Evolutionary conservation across 2,329 filamentous ascomycete species (phyloP).

Genomic region (Ceratocystiopsis minuta): DNA sequence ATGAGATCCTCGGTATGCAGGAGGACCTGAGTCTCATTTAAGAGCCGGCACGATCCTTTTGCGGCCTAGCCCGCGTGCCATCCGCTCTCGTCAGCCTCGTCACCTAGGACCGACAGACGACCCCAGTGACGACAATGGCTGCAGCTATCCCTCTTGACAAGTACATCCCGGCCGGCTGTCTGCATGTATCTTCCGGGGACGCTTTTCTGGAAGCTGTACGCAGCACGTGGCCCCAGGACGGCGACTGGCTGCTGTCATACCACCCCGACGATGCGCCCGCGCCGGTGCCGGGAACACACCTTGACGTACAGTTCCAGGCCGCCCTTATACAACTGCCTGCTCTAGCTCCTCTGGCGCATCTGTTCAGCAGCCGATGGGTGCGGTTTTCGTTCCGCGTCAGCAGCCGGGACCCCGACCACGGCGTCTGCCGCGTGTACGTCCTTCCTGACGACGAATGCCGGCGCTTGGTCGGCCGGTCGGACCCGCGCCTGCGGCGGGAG

Average conservation of each 20-base stretch:
- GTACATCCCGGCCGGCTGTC: slow-evolving; percentile 5
- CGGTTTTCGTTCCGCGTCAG: slow-evolving; percentile 21
- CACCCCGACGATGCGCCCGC: background rate
- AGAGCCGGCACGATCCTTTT: too few relatives aligned
- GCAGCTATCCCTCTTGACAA: background rate
- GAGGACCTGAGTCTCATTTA: too few relatives aligned
- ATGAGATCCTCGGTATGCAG: too few relatives aligned
- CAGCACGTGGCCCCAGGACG: too few relatives aligned
- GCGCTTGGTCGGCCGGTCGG: slow-evolving; percentile 29
- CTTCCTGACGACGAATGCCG: slow-evolving; percentile 48
- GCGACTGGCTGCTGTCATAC: background rate
- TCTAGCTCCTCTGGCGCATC: slow-evolving; percentile 5
- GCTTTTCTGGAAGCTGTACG: too few relatives aligned
- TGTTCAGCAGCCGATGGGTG: slow-evolving; percentile 25
- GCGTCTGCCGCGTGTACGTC: slow-evolving; percentile 36
- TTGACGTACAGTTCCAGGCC: slow-evolving; percentile 5
- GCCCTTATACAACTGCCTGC: slow-evolving; percentile 3
- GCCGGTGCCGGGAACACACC: background rate
- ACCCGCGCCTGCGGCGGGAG: slow-evolving; percentile 23
- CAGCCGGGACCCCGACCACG: slow-evolving; percentile 7
- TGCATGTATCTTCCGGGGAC: background rate
- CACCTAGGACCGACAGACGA: too few relatives aligned
- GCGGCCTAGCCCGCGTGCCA: too few relatives aligned
- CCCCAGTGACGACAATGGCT: background rate
- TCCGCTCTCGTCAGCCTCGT: too few relatives aligned